A percentile compares a stretch with the other conserved stretches of the same genome.
phyloP scores from a whole-genome alignment of 768 basidiomycete species.

The Cystobasidium ongulense region DNA sequence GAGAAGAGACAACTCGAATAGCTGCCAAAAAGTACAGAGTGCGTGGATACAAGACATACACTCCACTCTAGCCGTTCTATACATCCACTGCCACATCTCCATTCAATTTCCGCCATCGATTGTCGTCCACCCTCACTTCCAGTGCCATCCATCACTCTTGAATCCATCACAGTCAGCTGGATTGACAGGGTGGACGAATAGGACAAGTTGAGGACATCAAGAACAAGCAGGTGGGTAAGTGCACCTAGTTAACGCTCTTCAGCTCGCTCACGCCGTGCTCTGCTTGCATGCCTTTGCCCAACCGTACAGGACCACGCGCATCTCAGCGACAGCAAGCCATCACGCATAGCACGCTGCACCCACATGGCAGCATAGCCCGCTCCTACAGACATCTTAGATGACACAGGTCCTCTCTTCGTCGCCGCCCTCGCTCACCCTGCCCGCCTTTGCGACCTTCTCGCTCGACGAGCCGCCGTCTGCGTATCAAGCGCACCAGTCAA shows the following conservation, averaged over 20 bases:
- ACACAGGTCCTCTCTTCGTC: background rate
- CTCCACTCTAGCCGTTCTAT: too few relatives aligned
- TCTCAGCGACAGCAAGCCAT: too few relatives aligned
- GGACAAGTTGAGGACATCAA: background rate
- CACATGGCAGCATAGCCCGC: background rate
- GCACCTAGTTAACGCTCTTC: too few relatives aligned
- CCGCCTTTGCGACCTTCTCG: background rate
- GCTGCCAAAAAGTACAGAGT: too few relatives aligned
- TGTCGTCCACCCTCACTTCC: background rate
- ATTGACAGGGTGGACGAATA: background rate
- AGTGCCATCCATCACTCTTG: background rate
- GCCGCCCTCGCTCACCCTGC: background rate
- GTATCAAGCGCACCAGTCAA: background rate
- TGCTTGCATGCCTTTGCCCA: too few relatives aligned
- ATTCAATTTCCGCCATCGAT: too few relatives aligned
- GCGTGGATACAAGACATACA: too few relatives aligned
- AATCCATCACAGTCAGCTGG: background rate
- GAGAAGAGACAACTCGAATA: background rate
- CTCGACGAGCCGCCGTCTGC: background rate
- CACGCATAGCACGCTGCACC: too few relatives aligned
- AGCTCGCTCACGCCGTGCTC: too few relatives aligned
- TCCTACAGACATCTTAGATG: background rate
- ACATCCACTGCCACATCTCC: too few relatives aligned
- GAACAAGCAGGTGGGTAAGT: too few relatives aligned
- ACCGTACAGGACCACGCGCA: too few relatives aligned